Evolutionary conservation across 2,329 filamentous ascomycete species (phyloP).

Genomic region (Arthrobotrys musiformis): DNA sequence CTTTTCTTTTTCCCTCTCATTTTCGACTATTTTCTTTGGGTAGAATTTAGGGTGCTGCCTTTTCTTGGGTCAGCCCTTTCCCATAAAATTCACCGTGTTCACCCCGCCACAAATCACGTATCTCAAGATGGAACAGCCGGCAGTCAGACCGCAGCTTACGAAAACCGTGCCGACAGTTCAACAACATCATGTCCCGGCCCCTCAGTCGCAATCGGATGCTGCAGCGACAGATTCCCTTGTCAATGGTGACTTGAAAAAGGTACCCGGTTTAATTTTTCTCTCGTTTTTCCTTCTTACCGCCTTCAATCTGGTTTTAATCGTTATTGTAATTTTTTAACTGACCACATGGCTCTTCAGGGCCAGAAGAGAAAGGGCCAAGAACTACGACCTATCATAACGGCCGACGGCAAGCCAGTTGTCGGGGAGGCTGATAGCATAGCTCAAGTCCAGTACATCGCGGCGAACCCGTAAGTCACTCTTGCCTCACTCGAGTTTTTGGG

Average conservation of each 20-base stretch:
- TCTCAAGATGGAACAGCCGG: constrained; percentile 56
- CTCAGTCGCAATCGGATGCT: constrained; percentile 24
- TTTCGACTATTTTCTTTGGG: constrained; percentile 30
- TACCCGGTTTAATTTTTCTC: constrained; percentile 7
- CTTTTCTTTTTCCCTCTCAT: background rate
- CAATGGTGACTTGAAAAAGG: constrained; percentile 55
- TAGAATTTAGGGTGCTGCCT: constrained; percentile 52
- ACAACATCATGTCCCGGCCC: constrained; percentile 43
- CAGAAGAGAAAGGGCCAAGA: constrained; percentile 55
- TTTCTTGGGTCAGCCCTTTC: constrained; percentile 43
- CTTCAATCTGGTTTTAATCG: background rate
- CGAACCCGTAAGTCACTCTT: constrained; percentile 48
- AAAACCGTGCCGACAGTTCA: constrained; percentile 56
- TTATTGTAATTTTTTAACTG: constrained; percentile 33
- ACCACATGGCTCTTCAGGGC: constrained; percentile 35
- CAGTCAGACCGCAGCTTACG: constrained; percentile 56
- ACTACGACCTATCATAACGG: constrained; percentile 54
- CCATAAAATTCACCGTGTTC: constrained; percentile 53
- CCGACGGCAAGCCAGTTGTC: constrained; percentile 52
- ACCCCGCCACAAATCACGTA: constrained; percentile 56
- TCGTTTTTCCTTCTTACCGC: background rate
- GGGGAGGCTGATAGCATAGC: constrained; percentile 53
- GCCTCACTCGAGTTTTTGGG: constrained; percentile 9
- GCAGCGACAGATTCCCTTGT: constrained; percentile 32
- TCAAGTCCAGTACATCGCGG: constrained; percentile 53